These are phyloP conservation scores for Colletotrichum cordylinicola DNA, from an alignment of 2,329 filamentous ascomycete species.

Conservation along the genomic window DNA sequence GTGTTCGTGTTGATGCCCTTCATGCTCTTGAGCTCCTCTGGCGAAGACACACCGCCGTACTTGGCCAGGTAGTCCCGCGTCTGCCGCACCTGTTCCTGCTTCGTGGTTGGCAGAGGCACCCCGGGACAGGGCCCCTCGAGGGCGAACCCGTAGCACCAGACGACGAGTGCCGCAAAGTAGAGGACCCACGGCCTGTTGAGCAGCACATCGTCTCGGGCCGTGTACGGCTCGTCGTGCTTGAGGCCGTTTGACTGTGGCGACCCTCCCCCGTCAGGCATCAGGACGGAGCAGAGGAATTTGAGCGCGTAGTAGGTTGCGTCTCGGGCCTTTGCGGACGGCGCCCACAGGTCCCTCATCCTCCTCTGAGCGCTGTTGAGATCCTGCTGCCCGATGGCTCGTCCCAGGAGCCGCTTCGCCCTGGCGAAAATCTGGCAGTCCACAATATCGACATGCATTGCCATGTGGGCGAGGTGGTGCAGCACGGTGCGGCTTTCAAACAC, in stretches of 20 bases:
- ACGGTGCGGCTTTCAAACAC: slow-evolving; percentile 90
- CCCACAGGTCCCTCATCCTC: slow-evolving; percentile 89
- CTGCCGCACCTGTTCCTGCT: slow-evolving; percentile 72
- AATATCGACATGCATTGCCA: slow-evolving; percentile 97
- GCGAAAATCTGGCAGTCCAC: slow-evolving; percentile 98
- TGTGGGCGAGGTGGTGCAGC: slow-evolving; percentile 91
- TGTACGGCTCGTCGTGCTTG: slow-evolving; percentile 64
- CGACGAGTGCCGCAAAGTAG: slow-evolving; percentile 89
- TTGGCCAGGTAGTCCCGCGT: slow-evolving; percentile 81
- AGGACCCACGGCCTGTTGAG: slow-evolving; percentile 94
- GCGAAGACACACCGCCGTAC: slow-evolving; percentile 74
- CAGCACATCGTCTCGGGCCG: slow-evolving; percentile 85
- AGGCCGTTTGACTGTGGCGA: slow-evolving; percentile 35
- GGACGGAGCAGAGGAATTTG: slow-evolving; percentile 84
- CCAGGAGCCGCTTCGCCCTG: slow-evolving; percentile 82
- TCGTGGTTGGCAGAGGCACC: slow-evolving; percentile 57
- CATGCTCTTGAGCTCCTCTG: slow-evolving; percentile 77
- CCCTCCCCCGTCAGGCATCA: slow-evolving; percentile 63
- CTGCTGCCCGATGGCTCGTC: slow-evolving; percentile 80
- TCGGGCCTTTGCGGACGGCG: slow-evolving; percentile 83
- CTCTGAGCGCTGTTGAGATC: slow-evolving; percentile 82
- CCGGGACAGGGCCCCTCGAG: slow-evolving; percentile 77
- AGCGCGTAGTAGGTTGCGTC: slow-evolving; percentile 94
- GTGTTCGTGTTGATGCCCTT: slow-evolving; percentile 83
- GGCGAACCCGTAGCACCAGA: slow-evolving; percentile 95